Evolutionary conservation across 345 rosid genomes (phyloP).

Genomic region (Clarkia xantiana): DNA sequence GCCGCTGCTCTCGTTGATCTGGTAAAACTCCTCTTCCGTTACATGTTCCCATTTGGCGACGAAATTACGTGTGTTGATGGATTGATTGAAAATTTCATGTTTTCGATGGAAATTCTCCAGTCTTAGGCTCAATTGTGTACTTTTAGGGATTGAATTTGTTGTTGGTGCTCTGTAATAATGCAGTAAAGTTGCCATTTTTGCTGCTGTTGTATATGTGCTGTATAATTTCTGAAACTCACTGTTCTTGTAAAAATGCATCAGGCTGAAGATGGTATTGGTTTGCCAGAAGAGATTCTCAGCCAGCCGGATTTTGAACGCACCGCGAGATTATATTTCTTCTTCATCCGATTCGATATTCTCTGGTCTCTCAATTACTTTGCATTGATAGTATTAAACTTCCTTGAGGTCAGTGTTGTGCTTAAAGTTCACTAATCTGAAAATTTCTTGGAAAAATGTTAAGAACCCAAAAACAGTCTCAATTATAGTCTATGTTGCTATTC

Average conservation of each 20-base stretch:
- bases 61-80: neutral
- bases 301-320: conserved; percentile 46
- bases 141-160: neutral
- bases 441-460: no score
- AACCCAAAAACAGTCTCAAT: no score
- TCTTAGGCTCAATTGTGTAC: neutral
- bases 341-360: conserved; percentile 39
- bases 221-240: neutral
- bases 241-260: conserved; percentile 12
- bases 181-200: no score
- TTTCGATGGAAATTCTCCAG: no score
- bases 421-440: neutral
- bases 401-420: conserved; percentile 46
- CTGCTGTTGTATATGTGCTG: neutral
- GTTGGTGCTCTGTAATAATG: neutral
- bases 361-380: conserved; percentile 92
- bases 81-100: neutral
- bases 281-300: conserved; percentile 80
- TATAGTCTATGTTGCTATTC: no score
- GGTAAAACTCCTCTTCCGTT: conserved; percentile 18
- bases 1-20: conserved; percentile 99
- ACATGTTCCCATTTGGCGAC: neutral
- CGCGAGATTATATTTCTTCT: conserved; percentile 53
- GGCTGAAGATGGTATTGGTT: conserved; percentile 94
- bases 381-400: conserved; percentile 52